A percentile compares a stretch with the other conserved stretches of the same genome.
Evolutionary conservation across 2,329 filamentous ascomycete species (phyloP).

Genomic region (Ceratocystis destructans): DNA sequence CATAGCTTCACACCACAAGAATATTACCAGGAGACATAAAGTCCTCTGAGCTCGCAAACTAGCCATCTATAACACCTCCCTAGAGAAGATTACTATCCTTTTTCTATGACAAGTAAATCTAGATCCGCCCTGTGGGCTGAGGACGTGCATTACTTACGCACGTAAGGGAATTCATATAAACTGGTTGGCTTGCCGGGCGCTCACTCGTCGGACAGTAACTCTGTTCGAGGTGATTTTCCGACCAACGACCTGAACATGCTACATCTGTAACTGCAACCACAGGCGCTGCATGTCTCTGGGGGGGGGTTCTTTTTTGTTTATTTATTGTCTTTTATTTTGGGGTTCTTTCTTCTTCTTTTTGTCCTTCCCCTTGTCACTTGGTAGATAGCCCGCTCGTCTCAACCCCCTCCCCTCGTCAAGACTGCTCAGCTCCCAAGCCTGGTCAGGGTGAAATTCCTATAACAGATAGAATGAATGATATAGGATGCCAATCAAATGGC

Average conservation of each 20-base stretch:
- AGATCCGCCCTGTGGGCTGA: too few species aligned
- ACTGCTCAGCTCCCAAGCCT: slow-evolving; percentile 6
- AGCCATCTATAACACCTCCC: too few species aligned
- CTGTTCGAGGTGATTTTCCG: background rate
- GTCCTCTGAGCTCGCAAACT: too few species aligned
- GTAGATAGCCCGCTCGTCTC: background rate
- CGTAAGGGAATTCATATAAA: too few species aligned
- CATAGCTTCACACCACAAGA: too few species aligned
- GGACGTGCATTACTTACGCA: too few species aligned
- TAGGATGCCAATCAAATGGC: background rate
- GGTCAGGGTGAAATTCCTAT: background rate
- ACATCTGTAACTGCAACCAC: background rate
- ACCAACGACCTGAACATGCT: slow-evolving; percentile 4
- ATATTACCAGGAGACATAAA: too few species aligned
- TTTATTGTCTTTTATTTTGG: background rate
- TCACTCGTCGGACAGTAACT: background rate
- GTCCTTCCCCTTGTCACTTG: background rate
- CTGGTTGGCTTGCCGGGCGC: background rate
- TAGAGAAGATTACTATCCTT: too few species aligned
- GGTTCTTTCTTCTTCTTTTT: background rate
- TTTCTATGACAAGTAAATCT: too few species aligned
- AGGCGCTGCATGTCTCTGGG: background rate
- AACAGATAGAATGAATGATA: background rate
- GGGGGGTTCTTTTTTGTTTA: background rate
- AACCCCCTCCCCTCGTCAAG: background rate